Evolutionary conservation across 345 rosid species (phyloP).

Genomic region (Eucalyptus albens): DNA sequence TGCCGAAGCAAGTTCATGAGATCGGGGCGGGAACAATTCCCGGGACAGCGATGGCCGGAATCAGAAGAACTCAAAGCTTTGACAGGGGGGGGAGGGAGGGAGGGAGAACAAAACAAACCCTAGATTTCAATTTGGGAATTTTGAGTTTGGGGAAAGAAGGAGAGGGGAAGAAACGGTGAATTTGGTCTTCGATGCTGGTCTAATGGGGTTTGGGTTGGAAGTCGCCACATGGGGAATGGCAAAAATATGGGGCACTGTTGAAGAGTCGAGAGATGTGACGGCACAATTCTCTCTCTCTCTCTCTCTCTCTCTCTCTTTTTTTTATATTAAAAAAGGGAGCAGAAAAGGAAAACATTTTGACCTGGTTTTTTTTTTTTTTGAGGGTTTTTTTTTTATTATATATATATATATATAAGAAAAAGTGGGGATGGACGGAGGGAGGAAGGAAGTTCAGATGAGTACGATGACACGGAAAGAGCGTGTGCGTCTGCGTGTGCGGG

Average conservation of each 20-base stretch:
- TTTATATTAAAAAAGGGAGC: background rate
- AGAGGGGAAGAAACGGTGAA: background rate
- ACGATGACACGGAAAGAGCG: background rate
- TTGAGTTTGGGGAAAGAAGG: background rate
- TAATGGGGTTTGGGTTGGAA: background rate
- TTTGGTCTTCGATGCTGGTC: background rate
- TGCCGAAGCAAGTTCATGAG: conserved; percentile 14
- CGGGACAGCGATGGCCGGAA: background rate
- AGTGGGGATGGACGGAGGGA: conserved; percentile 2
- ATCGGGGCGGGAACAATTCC: background rate
- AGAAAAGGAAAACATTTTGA: background rate
- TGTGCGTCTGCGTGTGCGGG: background rate
- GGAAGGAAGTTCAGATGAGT: background rate
- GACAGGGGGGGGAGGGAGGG: background rate
- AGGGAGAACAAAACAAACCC: background rate
- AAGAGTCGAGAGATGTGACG: background rate
- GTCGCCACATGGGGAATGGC: background rate
- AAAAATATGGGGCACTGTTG: background rate
- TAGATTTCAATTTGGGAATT: background rate
- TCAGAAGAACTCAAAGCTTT: background rate
- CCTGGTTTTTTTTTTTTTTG: background rate
- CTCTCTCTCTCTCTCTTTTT: background rate
- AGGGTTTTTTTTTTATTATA: rapidly evolving
- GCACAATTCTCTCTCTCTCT: background rate
- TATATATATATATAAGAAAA: background rate